Evolutionary conservation across 2,329 filamentous ascomycete genomes (phyloP), one percentile per base, ranked within the genome.

Genomic region (Sclerotinia glacialis): DNA sequence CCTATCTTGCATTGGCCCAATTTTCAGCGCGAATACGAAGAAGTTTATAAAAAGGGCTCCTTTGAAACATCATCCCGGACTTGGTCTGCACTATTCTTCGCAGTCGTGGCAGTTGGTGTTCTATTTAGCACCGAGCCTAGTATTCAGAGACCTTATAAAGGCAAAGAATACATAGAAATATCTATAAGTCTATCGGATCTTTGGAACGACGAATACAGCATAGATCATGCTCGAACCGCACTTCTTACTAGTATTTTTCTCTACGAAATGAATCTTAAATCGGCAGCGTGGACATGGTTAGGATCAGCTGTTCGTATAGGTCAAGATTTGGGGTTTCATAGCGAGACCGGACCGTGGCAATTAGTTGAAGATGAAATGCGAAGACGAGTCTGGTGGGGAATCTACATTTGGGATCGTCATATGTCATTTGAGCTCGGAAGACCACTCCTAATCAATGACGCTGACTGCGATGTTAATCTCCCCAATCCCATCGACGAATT

Each of bases 1-100:
- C 95, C 95, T 0, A 87, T 97, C 53, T 74, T 98, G 12, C 92
- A 98, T 77, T 96, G 93, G 90, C 91, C 92, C 2, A 90, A 85
- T 0, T 96, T 98, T 73, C 83, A 89, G 72, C 83, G 85, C 58
- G 85, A 90, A 62, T 90, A 94, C 68, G 91, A 96, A 66, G 83
- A 86, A 11, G 81, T 96, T 8, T 97, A 97, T 77, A 85, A 85
- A 65, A 79, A 80, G 52, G 85, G 86, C 5, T 85, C 84, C 53
- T 81, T 90, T 23, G 80, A 84, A 40, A 84, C 85, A 4, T 81
- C 86, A 8, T 81, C 89, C 0, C 83, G 86, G 21, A 86, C 89
- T 46, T 97, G 92, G 87, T 82, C 90, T 44, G 89, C 92, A 2
- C 82, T 95, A 26, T 89, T 97, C 72, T 97, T 93, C 74, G 87